Evolutionary conservation across 441 rosid species (phyloP).

Genomic region (Syzygium malaccense): DNA sequence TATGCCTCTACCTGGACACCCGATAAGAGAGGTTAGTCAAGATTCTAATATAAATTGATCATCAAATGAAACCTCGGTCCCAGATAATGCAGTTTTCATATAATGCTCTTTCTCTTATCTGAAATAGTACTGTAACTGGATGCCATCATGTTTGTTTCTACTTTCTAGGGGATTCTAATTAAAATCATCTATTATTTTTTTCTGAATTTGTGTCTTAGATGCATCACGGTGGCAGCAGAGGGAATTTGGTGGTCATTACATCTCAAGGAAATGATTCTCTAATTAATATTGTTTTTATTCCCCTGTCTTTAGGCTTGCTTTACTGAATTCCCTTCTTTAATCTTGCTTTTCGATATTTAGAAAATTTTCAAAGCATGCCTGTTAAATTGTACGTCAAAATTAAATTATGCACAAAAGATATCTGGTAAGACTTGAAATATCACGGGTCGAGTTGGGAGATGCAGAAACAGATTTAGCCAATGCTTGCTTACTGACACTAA

Average conservation of each 20-base stretch:
- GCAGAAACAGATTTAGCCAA: background rate
- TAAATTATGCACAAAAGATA: background rate
- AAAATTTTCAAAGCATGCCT: background rate
- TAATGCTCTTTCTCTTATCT: background rate
- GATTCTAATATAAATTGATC: background rate
- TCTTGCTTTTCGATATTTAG: background rate
- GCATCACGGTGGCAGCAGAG: background rate
- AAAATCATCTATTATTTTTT: background rate
- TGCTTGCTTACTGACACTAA: background rate
- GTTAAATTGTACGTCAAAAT: background rate
- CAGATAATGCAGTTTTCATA: background rate
- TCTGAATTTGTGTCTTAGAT: background rate
- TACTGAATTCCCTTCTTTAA: background rate
- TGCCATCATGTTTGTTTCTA: background rate
- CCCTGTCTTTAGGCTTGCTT: background rate
- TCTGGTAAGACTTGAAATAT: background rate
- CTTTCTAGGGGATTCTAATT: background rate
- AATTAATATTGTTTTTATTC: background rate
- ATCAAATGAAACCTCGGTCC: background rate
- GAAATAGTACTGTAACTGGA: background rate
- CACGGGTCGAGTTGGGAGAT: background rate
- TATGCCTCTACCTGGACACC: constrained; percentile 69
- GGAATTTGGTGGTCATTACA: background rate
- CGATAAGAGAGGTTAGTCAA: constrained; percentile 44
- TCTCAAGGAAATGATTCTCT: background rate